Percentiles rank a stretch among this genome's conserved stretches.
phyloP scores from a whole-genome alignment of 1,139 yeast species.

The Debaryomyces robertsiae region DNA sequence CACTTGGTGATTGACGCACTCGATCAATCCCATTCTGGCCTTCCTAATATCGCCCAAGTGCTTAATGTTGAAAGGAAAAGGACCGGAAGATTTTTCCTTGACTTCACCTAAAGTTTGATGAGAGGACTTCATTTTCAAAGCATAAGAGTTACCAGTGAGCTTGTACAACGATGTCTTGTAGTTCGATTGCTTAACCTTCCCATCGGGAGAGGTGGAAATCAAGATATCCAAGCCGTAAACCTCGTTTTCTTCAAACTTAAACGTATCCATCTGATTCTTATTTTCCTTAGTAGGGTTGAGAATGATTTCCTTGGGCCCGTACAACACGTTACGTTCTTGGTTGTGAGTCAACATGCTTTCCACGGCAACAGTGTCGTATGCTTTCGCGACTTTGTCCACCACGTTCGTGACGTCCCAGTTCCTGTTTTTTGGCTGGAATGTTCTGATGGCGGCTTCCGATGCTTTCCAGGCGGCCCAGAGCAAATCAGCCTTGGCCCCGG shows the following conservation, averaged over 20 bases:
- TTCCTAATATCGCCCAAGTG: slow-evolving; percentile 69
- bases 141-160: slow-evolving; percentile 68
- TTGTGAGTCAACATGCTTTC: slow-evolving; percentile 82
- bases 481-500: slow-evolving; percentile 68
- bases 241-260: slow-evolving; percentile 73
- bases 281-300: slow-evolving; percentile 74
- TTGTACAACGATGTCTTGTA: slow-evolving; percentile 73
- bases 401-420: slow-evolving; percentile 78
- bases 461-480: slow-evolving; percentile 76
- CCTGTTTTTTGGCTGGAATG: slow-evolving; percentile 66
- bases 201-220: slow-evolving; percentile 66
- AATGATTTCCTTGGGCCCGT: slow-evolving; percentile 78
- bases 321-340: slow-evolving; percentile 67
- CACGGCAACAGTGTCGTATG: slow-evolving; percentile 61
- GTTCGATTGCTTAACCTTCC: slow-evolving; percentile 65
- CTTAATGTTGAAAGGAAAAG: slow-evolving; percentile 72
- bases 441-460: slow-evolving; percentile 76
- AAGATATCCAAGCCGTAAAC: slow-evolving; percentile 78
- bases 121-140: slow-evolving; percentile 73
- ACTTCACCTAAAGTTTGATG: slow-evolving; percentile 69
- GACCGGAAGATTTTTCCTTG: slow-evolving; percentile 62
- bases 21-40: slow-evolving; percentile 76
- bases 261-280: slow-evolving; percentile 62
- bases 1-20: slow-evolving; percentile 70
- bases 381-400: slow-evolving; percentile 65